Percentiles rank a stretch among this genome's conserved stretches.
Evolutionary conservation across 176 grass and related monocot species (phyloP).

Genomic region (bread wheat (Triticum aestivum)): IWGSC_CS_RefSeq_v2.1 NC_057804.1:19890303-19890802

Average conservation of each 20-base stretch:
- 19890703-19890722: constrained; percentile 58
- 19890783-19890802: constrained; percentile 55
- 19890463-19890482: constrained; percentile 55
- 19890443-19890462: constrained; percentile 51
- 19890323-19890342: constrained; percentile 46
- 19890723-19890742: constrained; percentile 44
- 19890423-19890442: constrained; percentile 44
- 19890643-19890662: constrained; percentile 55
- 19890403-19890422: constrained; percentile 49
- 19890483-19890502: constrained; percentile 85
- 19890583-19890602: constrained; percentile 38
- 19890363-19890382: not conserved
- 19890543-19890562: constrained; percentile 54
- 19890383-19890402: constrained; percentile 37
- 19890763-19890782: constrained; percentile 57
- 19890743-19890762: constrained; percentile 63
- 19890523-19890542: constrained; percentile 63
- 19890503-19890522: constrained; percentile 48
- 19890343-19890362: constrained; percentile 42
- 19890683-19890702: constrained; percentile 38
- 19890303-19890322: constrained; percentile 51
- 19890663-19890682: constrained; percentile 29
- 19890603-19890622: constrained; percentile 85
- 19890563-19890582: constrained; percentile 46
- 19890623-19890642: constrained; percentile 79